Percentiles rank a stretch among this genome's conserved stretches.
phyloP scores from a whole-genome alignment of 257 asterid genomes.

The Coffea eugenioides region DNA sequence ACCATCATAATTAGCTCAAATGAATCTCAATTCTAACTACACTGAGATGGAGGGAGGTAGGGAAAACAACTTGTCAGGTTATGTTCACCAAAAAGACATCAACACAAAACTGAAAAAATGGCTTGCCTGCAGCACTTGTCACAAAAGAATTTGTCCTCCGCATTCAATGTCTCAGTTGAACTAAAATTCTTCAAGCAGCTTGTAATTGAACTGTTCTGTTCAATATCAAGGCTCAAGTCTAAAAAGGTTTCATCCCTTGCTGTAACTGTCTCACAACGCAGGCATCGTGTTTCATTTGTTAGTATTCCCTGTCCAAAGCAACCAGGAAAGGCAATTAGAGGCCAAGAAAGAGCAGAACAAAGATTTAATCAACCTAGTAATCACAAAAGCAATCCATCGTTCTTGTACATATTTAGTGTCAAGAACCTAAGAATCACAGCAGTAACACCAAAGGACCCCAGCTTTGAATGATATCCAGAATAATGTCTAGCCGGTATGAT shows the following conservation, averaged over 20 bases:
- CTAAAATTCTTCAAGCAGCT: conserved; percentile 95
- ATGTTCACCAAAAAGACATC: neutral
- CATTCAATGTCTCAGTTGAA: conserved; percentile 88
- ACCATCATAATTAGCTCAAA: neutral
- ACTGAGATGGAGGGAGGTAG: neutral
- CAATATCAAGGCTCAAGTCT: conserved; percentile 90
- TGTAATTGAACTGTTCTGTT: conserved; percentile 91
- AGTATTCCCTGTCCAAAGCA: conserved; percentile 63
- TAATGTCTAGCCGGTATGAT: neutral
- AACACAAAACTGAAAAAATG: conserved; percentile 5
- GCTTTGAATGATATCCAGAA: neutral
- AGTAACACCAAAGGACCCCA: neutral
- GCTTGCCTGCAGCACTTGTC: conserved; percentile 87
- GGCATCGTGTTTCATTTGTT: conserved; percentile 85
- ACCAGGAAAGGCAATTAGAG: conserved; percentile 13
- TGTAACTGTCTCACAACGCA: conserved; percentile 89
- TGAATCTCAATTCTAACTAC: neutral
- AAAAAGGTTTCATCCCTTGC: conserved; percentile 91
- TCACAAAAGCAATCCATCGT: neutral
- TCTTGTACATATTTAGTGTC: neutral
- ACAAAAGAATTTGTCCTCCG: conserved; percentile 84
- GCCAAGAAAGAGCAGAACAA: neutral
- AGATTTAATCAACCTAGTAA: neutral
- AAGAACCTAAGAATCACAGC: neutral
- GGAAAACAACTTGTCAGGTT: neutral